These are phyloP conservation scores for Lophiotrema nucula DNA, from an alignment of 495 filamentous ascomycete genomes.

Conservation along the genomic window DNA sequence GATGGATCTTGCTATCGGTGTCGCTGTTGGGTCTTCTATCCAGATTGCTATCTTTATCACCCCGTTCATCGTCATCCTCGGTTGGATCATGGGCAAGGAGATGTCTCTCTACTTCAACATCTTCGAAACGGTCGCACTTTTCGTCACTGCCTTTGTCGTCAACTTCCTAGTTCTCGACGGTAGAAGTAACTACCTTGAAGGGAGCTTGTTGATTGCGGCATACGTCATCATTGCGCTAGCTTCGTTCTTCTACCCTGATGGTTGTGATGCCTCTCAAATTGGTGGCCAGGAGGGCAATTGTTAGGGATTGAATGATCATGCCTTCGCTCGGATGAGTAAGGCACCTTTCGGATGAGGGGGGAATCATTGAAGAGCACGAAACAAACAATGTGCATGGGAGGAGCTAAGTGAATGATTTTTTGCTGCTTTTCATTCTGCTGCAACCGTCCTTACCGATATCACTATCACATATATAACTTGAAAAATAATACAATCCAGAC, in stretches of 20 bases:
- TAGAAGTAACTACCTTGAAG: slow-evolving; percentile 84
- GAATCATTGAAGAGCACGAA: too few species aligned
- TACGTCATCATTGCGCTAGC: slow-evolving; percentile 71
- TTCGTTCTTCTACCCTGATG: slow-evolving; percentile 31
- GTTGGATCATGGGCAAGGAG: slow-evolving; percentile 76
- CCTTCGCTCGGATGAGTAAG: too few species aligned
- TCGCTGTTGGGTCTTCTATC: slow-evolving; percentile 84
- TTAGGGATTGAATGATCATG: too few species aligned
- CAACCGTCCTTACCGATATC: too few species aligned
- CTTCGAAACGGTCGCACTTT: slow-evolving; percentile 84
- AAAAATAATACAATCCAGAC: too few species aligned
- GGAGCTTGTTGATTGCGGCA: slow-evolving; percentile 73
- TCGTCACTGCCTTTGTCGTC: slow-evolving; percentile 83
- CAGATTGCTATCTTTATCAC: slow-evolving; percentile 90
- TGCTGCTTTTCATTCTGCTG: too few species aligned
- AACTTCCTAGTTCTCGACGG: slow-evolving; percentile 90
- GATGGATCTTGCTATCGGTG: slow-evolving; percentile 91
- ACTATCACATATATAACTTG: too few species aligned
- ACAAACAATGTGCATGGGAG: too few species aligned
- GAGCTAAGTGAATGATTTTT: too few species aligned
- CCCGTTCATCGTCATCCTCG: slow-evolving; percentile 82
- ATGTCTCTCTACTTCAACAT: slow-evolving; percentile 91
- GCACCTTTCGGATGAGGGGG: too few species aligned
- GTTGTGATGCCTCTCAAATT: slow-evolving; percentile 26
- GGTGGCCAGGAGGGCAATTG: slow-evolving; percentile 20